phyloP scores from a whole-genome alignment of 1,284 basidiomycete genomes.

The Takashimella koratensis region DNA sequence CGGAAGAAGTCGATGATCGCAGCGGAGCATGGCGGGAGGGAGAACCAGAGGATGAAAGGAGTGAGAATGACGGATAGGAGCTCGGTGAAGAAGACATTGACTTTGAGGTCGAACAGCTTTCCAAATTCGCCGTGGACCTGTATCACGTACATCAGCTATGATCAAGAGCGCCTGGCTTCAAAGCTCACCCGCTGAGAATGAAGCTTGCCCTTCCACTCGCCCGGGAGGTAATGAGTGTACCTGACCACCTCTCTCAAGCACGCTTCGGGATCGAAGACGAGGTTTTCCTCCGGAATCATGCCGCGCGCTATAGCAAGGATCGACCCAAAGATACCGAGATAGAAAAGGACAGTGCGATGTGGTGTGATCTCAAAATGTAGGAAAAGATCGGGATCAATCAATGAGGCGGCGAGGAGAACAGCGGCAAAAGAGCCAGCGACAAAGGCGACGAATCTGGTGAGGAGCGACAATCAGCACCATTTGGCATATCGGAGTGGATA shows the following conservation, averaged over 20 bases:
- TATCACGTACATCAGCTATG: conserved; percentile 1
- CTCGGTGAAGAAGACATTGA: conserved; percentile 81
- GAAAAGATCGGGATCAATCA: conserved; percentile 87
- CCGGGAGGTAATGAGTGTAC: conserved; percentile 93
- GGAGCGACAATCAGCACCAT: too few species aligned
- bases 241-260: conserved; percentile 86
- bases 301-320: conserved; percentile 84
- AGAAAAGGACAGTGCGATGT: conserved; percentile 89
- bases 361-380: conserved; percentile 92
- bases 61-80: conserved; percentile 86
- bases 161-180: conserved; percentile 1
- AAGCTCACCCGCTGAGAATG: conserved; percentile 79
- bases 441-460: conserved; percentile 81
- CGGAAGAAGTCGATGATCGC: conserved; percentile 93
- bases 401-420: conserved; percentile 83
- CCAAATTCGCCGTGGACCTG: conserved; percentile 87
- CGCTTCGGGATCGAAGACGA: conserved; percentile 87
- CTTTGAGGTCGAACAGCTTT: conserved; percentile 81
- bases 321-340: conserved; percentile 80
- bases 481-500: too few species aligned
- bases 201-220: conserved; percentile 80
- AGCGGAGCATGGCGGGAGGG: conserved; percentile 80
- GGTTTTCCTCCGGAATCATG: conserved; percentile 92
- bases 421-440: conserved; percentile 94
- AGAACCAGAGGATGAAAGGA: conserved; percentile 89